These are phyloP conservation scores for Cryptosporidium baileyi DNA, from an alignment of 169 alveolate genomes.

Conservation along the genomic window DNA sequence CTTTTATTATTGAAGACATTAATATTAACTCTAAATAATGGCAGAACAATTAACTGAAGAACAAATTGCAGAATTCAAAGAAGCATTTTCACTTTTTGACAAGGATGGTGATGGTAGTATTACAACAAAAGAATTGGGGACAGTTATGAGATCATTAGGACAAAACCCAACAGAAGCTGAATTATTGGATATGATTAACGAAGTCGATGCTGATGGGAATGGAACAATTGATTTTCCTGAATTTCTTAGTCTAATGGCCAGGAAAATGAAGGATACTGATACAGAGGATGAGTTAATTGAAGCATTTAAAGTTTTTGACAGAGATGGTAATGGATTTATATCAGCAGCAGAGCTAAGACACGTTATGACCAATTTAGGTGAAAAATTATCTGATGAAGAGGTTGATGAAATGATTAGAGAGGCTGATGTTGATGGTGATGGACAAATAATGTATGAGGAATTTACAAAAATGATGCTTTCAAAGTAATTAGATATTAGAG, in stretches of 20 bases:
- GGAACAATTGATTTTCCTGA: slow-evolving; percentile 99
- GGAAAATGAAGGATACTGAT: slow-evolving; percentile 98
- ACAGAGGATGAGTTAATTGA: slow-evolving; percentile 98
- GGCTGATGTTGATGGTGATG: slow-evolving; percentile 99
- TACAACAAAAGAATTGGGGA: slow-evolving; percentile 87
- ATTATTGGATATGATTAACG: slow-evolving; percentile 92
- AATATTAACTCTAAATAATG: slow-evolving; percentile 78
- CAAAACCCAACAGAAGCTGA: slow-evolving; percentile 98
- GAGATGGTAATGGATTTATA: slow-evolving; percentile 94
- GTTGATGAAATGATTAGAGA: slow-evolving; percentile 99
- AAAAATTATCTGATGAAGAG: slow-evolving; percentile 97
- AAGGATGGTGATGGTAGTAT: slow-evolving; percentile 99
- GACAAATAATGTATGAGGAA: slow-evolving; percentile 97
- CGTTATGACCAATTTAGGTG: slow-evolving; percentile 98
- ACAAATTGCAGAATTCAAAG: slow-evolving; percentile 99
- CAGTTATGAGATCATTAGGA: slow-evolving; percentile 91
- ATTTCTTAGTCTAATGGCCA: slow-evolving; percentile 97
- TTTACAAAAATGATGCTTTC: slow-evolving; percentile 97
- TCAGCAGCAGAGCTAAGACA: slow-evolving; percentile 98
- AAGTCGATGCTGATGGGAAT: slow-evolving; percentile 93
- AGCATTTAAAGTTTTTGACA: slow-evolving; percentile 97
- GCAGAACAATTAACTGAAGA: slow-evolving; percentile 98
- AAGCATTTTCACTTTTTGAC: slow-evolving; percentile 99
- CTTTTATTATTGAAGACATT: not conserved
- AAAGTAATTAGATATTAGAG: slow-evolving; percentile 79